Evolutionary conservation across 164 flowering plant genomes (phyloP).

Genomic region (Stephania japonica): DNA sequence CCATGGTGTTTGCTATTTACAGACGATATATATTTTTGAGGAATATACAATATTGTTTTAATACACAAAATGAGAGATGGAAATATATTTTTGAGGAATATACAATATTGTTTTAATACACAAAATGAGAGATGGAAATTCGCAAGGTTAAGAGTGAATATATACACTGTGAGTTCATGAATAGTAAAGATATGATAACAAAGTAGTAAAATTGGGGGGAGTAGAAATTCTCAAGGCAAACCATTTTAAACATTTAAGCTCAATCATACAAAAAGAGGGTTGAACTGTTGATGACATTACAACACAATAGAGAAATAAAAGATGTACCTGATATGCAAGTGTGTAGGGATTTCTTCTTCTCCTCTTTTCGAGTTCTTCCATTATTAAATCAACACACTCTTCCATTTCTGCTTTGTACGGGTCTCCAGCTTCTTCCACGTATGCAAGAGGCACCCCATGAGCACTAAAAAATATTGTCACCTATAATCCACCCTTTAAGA

Average conservation of each 20-base stretch:
- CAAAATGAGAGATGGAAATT: neutral
- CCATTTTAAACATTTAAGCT: too few relatives aligned
- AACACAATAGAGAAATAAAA: neutral
- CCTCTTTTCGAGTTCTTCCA: constrained; percentile 87
- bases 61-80: neutral
- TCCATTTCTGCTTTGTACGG: constrained; percentile 99
- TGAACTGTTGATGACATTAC: neutral
- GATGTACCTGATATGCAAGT: constrained; percentile 89
- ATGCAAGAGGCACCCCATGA: constrained; percentile 97
- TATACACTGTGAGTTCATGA: too few relatives aligned
- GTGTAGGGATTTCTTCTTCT: constrained; percentile 57
- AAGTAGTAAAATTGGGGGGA: too few relatives aligned
- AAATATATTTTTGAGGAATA: too few relatives aligned
- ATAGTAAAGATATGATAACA: too few relatives aligned
- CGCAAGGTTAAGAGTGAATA: neutral
- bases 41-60: too few relatives aligned
- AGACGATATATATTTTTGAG: too few relatives aligned
- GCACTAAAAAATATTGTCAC: constrained; percentile 97
- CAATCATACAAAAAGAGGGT: neutral
- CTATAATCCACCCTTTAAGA: constrained; percentile 28
- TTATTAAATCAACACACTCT: constrained; percentile 95
- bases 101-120: too few relatives aligned
- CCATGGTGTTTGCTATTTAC: too few relatives aligned
- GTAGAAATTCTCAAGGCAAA: too few relatives aligned
- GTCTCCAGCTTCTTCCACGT: constrained; percentile 99